A percentile compares a stretch with the other conserved stretches of the same genome.
Conservation (phyloP, 1,139 yeast genomes). For the Blastobotrys illinoisensis region DNA sequence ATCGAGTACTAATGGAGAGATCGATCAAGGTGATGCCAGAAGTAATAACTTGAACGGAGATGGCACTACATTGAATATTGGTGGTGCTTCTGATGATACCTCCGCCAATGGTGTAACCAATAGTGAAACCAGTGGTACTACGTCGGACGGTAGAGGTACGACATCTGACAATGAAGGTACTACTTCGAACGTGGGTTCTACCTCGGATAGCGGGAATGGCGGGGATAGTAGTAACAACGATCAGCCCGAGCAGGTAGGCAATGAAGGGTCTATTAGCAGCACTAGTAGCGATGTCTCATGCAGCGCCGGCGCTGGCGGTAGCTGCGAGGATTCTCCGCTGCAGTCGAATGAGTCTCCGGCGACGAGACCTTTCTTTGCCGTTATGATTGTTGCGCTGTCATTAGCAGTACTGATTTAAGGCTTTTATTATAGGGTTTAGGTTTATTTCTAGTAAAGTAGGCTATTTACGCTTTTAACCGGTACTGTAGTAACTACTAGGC, state of each 20-base stretch:
- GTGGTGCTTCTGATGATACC: background rate
- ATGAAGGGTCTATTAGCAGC: background rate
- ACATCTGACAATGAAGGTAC: too few relatives aligned
- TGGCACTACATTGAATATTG: too few relatives aligned
- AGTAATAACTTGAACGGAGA: background rate
- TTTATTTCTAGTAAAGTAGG: background rate
- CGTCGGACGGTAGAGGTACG: too few relatives aligned
- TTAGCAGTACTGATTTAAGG: background rate
- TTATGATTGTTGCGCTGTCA: background rate
- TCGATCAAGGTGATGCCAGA: background rate
- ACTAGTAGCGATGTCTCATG: background rate
- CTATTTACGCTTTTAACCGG: background rate
- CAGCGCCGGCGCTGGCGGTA: background rate
- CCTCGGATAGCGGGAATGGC: too few relatives aligned
- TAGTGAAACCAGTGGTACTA: background rate
- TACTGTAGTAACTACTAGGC: too few relatives aligned
- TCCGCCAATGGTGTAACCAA: background rate
- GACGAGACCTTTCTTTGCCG: background rate
- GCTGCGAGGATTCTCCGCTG: background rate
- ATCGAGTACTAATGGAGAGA: background rate
- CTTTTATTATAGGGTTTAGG: background rate
- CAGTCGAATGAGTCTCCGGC: background rate
- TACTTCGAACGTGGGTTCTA: too few relatives aligned
- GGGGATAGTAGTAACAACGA: background rate
- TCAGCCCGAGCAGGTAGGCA: background rate